Percentiles rank a stretch among this genome's conserved stretches.
Evolutionary conservation across 116 monocot genomes (phyloP).

Genomic region (Papilionanthe hybrid): DNA sequence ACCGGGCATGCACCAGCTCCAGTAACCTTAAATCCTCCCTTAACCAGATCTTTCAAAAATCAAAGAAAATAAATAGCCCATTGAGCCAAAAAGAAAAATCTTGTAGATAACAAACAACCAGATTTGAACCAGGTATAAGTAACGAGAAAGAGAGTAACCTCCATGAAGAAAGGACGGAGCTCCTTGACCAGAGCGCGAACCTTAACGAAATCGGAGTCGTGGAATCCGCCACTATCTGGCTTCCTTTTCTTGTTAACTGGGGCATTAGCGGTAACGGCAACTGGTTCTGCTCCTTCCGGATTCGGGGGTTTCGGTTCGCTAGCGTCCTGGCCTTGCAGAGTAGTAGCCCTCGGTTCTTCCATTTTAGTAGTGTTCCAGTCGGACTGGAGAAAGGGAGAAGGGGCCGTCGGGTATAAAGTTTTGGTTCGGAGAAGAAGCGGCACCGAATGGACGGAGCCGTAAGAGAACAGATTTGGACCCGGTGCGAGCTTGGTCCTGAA

Average conservation of each 20-base stretch:
- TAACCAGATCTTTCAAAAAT: neutral
- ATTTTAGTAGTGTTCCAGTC: neutral
- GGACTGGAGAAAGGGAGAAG: neutral
- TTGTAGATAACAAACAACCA: neutral
- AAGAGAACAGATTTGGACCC: too few relatives aligned
- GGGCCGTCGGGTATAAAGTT: neutral
- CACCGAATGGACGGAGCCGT: neutral
- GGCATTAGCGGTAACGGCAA: neutral
- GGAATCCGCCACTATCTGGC: constrained; percentile 2
- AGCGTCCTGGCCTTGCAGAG: neutral
- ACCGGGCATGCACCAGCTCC: neutral
- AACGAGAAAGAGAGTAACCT: constrained; percentile 5
- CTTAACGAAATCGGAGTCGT: constrained; percentile 11
- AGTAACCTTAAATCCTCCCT: neutral
- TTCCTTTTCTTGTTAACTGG: constrained; percentile 12
- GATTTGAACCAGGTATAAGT: neutral
- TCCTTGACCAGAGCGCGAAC: constrained; percentile 20
- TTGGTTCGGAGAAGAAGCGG: neutral
- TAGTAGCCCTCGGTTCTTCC: neutral
- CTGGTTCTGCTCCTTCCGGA: neutral
- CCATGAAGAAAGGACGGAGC: constrained; percentile 23
- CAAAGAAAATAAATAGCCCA: neutral
- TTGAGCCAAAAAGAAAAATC: neutral
- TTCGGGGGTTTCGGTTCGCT: neutral
- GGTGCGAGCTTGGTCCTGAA: too few relatives aligned